Base-by-base conservation (phyloP, 2,329 filamentous ascomycete genomes). In the Aspergillus pseudoviridinutans region DNA sequence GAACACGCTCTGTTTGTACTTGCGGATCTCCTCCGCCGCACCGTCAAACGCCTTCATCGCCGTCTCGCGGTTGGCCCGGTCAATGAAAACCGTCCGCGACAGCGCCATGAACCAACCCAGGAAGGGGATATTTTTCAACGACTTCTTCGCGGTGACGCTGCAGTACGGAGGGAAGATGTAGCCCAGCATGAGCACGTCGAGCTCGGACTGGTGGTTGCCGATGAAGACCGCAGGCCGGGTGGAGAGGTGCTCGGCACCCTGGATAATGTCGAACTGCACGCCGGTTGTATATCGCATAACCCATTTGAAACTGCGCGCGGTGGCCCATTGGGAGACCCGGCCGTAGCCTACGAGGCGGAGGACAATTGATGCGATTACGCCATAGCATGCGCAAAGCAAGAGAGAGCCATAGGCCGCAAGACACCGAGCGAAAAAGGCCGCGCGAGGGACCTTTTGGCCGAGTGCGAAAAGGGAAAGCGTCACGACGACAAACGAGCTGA, bases 41-140 rank as follows among this genome's bases (percentile, higher is more conserved):
- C 88, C 85, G 65, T 88, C 84, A 82, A 99, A 96, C 53, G 92
- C 91, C 62, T 89, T 85, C 64, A 94, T 82, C 24, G 94, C 92
- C 63, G 90, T 90, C 72, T 87, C 84, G 65, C 85, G 84, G 76
- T 96, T 96, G 67, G 86, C 85, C 71, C 94, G 90, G 75, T 99
- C 91, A 78, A 99, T 96, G 78, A 97, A 99, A 70, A 99, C 88
- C 64, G 91, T 90, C 62, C 92, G 92, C 64, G 87, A 92, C 58
- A 97, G 82, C 51, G 85, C 75, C 87, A 91, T 99, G 79, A 96
- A 99, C 92, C 91, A 96, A 59, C 94, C 94, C 55, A 99, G 80
- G 73, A 99, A 85, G 0, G 94, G 94, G 38, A 89, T 79, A 61
- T 82, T 86, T 73, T 88, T 89, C 69, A 99, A 79, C 55, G 86